Evolutionary conservation across 495 filamentous ascomycete genomes (phyloP), one percentile per base, ranked within the genome.

Genomic region (Clohesyomyces aquaticus): DNA sequence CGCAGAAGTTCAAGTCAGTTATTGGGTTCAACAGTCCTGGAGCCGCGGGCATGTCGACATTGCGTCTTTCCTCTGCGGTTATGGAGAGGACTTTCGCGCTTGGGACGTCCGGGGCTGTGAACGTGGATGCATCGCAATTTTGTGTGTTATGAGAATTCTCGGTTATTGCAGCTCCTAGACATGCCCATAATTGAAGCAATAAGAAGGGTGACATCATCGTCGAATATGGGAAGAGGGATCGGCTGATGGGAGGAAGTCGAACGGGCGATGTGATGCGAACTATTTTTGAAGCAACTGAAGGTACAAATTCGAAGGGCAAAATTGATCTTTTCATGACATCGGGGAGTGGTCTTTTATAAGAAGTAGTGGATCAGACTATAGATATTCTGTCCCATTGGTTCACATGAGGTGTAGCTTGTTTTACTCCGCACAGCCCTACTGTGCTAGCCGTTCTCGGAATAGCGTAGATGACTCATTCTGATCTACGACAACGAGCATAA

Each of bases 31-130:
- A 42, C 18, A 52, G 18, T 18, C 52, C 52, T 11, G 27, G 27
- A 23, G 16, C 22, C 4, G 29, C n/a, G 10, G 52, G 52, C 27
- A 55, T 55, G n/a, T 11, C 16, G 29, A 43, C 29, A 42, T 55
- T 55, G 9, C n/a, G 27, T 22, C 25, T 55, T 22, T 16, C 28
- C 19, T 55, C 28, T 38, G 28, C 22, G 29, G 52, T 55, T 35
- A 55, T 55, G 52, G 52, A 55, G 21, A 55, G 52, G 27, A 55
- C 22, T 14, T 22, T 43, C 22, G 52, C 52, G 8, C 52, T 29
- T 42, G 52, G 52, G 14, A 55, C 22, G 52, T n/a, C n/a, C 25
- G 52, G 52, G 3, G 8, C n/a, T 18, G 52, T 42, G 29, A 55
- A 55, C 4, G 52, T 55, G 10, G 49, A 52, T 28, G 19, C 22